Base-by-base conservation (phyloP, 192 early-diverging fungal species). In the Diversispora eburnea region DNA sequence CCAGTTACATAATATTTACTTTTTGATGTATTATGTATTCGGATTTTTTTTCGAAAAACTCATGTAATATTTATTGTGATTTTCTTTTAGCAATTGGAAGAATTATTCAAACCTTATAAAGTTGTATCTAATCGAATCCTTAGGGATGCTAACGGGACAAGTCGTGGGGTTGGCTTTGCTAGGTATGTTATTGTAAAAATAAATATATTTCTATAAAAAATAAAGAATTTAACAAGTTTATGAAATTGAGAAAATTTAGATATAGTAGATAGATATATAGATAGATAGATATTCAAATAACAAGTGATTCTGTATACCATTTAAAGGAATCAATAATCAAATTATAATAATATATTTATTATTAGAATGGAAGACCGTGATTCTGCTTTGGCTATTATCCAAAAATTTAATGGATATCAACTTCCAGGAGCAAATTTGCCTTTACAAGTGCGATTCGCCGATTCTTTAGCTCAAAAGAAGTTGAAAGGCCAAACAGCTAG, bases 141-240 rank as follows among this genome's bases (percentile, higher is more conserved):
- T 4, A 81, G 89, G 19, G 91, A 94, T 75, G 75, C 80, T 55
- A 90, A 84, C 3, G 87, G 88, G 0, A 76, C 82, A 39, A 89
- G 86, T 75, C 85, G 90, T 46, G 91, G 93, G 43, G 93, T 93
- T 7, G 93, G 93, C 3, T 95, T 95, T 82, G 91, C 86, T 10
- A 80, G 88, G 75, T 88, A 79, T 49, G 45, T 60, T 45, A 22
- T 25, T 15, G 19, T 48, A 9, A 12, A 25, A 46, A 54, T 55
- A 58, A 42, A 8, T 43, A 20, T 68, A 25, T 15, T 9, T 22
- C 25, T 33, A 33, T 33, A 33, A 33, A 33, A 2, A 33, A 33
- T 2, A 33, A 33, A 33, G 25, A 33, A 33, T 33, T 33, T 33
- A 33, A 33, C 25, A 33, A 33, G 25, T 33, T 33, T 33, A 33